phyloP scores from a whole-genome alignment of 768 basidiomycete species.

The Mycena haematopus region DNA sequence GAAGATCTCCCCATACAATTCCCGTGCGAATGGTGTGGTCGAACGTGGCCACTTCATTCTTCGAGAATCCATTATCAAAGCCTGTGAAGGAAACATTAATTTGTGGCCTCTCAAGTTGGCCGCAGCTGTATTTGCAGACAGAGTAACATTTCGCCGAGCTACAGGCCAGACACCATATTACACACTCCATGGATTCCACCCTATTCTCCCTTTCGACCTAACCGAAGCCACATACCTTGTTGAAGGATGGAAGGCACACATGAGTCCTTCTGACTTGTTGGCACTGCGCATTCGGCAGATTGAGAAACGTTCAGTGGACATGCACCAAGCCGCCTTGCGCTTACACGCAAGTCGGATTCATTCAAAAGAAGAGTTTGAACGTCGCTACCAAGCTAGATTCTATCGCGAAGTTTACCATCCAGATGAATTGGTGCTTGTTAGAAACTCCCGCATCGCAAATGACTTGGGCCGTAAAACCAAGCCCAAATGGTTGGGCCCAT shows the following conservation, averaged over 20 bases:
- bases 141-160: constrained; percentile 22
- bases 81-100: constrained; percentile 10
- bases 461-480: not conserved
- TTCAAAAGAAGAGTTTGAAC: not conserved
- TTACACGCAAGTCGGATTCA: not conserved
- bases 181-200: constrained; percentile 36
- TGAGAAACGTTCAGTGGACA: constrained; percentile 9
- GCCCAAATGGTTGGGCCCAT: constrained; percentile 10
- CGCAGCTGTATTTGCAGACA: constrained; percentile 18
- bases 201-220: constrained; percentile 39
- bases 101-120: constrained; percentile 7
- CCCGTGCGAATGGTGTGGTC: constrained; percentile 7
- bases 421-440: constrained; percentile 1
- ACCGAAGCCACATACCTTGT: constrained; percentile 38
- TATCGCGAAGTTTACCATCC: not conserved
- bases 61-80: constrained; percentile 1
- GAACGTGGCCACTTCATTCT: constrained; percentile 13
- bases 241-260: constrained; percentile 16
- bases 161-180: constrained; percentile 32
- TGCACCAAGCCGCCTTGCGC: not conserved
- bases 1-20: constrained; percentile 12
- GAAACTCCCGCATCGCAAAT: not conserved
- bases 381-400: not conserved
- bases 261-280: constrained; percentile 30
- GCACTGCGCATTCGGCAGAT: constrained; percentile 35